phyloP scores from a whole-genome alignment of 345 rosid genomes.

The Hibiscus syriacus region DNA sequence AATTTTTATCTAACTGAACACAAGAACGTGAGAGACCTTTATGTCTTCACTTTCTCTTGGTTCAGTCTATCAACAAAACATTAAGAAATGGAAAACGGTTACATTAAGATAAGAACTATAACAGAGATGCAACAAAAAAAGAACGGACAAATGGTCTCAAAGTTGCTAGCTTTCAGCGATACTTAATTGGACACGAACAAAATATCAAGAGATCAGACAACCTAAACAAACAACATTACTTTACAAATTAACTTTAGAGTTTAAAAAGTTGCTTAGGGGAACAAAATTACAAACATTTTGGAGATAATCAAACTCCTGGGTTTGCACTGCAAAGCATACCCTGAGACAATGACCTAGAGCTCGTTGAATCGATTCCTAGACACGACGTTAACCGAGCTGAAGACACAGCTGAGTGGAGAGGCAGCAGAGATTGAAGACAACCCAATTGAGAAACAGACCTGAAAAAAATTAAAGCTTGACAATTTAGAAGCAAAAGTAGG shows the following conservation, averaged over 20 bases:
- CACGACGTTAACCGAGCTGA: no score
- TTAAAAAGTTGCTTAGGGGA: constrained; percentile 49
- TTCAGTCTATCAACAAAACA: background rate
- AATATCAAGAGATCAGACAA: background rate
- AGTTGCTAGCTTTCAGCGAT: background rate
- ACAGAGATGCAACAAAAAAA: background rate
- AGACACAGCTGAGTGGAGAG: no score
- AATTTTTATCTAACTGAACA: background rate
- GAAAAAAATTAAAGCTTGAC: constrained; percentile 15
- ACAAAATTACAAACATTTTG: constrained; percentile 49
- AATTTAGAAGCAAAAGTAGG: background rate
- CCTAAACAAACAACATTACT: background rate
- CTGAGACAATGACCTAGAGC: no score
- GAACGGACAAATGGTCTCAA: background rate
- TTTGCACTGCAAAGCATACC: no score
- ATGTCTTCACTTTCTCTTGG: background rate
- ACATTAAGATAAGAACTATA: background rate
- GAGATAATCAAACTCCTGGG: no score
- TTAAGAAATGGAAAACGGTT: background rate
- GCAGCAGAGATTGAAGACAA: constrained; percentile 65
- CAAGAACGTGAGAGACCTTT: background rate
- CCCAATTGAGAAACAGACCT: constrained; percentile 66
- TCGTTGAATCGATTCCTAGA: no score
- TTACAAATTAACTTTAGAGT: constrained; percentile 8
- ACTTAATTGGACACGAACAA: background rate